phyloP scores from a whole-genome alignment of 371 early-diverging fungal species.

The Haplosporangium sp. region DNA sequence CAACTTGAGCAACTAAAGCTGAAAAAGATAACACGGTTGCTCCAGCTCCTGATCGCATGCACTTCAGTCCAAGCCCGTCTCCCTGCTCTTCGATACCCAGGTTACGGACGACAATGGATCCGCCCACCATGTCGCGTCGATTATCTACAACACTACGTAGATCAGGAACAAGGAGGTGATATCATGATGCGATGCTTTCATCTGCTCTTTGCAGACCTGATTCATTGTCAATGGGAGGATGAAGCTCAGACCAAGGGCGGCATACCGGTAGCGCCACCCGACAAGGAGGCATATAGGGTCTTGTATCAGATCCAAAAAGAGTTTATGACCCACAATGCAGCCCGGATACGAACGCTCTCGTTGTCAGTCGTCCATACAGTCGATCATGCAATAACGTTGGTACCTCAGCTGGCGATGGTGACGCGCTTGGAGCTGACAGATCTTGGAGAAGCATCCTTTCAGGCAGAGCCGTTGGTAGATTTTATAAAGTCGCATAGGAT shows the following conservation, averaged over 20 bases:
- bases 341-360: conserved; percentile 32
- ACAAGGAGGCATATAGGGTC: conserved; percentile 37
- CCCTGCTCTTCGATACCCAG: conserved; percentile 48
- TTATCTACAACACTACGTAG: conserved; percentile 32
- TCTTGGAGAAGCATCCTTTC: conserved; percentile 15
- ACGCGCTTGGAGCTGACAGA: conserved; percentile 42
- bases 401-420: conserved; percentile 23
- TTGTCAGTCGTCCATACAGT: conserved; percentile 24
- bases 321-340: conserved; percentile 33
- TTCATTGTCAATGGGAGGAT: conserved; percentile 18
- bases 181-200: conserved; percentile 39
- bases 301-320: conserved; percentile 34
- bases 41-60: conserved; percentile 50
- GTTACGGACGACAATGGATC: conserved; percentile 53
- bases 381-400: conserved; percentile 16
- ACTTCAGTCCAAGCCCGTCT: conserved; percentile 40
- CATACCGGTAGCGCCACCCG: conserved; percentile 15
- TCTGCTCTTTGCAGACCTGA: conserved; percentile 45
- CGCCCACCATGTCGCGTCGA: conserved; percentile 41
- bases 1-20: conserved; percentile 25
- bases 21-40: conserved; percentile 26
- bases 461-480: conserved; percentile 22
- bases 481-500: conserved; percentile 47
- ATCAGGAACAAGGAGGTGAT: conserved; percentile 22
- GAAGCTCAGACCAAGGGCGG: conserved; percentile 2